Conservation (phyloP, 1,284 basidiomycete species). For the Rhodotorula sp. region DNA sequence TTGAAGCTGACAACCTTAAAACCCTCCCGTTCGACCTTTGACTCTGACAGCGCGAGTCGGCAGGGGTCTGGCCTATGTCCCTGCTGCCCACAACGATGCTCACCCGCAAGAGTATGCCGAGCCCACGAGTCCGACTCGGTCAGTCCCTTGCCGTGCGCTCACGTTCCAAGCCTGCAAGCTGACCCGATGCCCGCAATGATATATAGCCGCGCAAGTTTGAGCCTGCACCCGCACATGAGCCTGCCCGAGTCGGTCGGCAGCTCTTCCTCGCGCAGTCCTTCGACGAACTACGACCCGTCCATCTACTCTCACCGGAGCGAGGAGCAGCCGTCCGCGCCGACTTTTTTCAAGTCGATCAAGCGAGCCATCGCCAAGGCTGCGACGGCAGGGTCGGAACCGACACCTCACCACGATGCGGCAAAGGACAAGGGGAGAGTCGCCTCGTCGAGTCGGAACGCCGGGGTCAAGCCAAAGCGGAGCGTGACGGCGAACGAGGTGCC, state of each 20-base stretch:
- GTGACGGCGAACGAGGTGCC: constrained; percentile 12
- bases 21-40: neutral
- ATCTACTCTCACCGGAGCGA: constrained; percentile 11
- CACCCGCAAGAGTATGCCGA: neutral
- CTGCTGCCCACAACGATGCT: neutral
- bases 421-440: constrained; percentile 16
- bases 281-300: constrained; percentile 2
- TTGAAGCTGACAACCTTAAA: neutral
- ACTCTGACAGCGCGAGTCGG: constrained; percentile 17
- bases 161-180: neutral
- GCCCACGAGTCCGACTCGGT: neutral
- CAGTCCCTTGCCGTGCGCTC: neutral
- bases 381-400: constrained; percentile 15
- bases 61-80: constrained; percentile 23
- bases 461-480: constrained; percentile 34
- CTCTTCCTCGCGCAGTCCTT: constrained; percentile 5
- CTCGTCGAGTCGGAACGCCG: constrained; percentile 35
- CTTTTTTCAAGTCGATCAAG: constrained; percentile 21
- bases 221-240: constrained; percentile 13
- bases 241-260: constrained; percentile 3
- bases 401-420: constrained; percentile 6
- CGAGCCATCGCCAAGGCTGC: constrained; percentile 29
- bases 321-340: constrained; percentile 1
- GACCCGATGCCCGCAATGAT: too few relatives aligned
- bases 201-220: neutral